A percentile compares a stretch with the other conserved stretches of the same genome.
These are phyloP conservation scores for Fibroporia radiculosa DNA, from an alignment of 768 basidiomycete genomes.

Conservation along the genomic window DNA sequence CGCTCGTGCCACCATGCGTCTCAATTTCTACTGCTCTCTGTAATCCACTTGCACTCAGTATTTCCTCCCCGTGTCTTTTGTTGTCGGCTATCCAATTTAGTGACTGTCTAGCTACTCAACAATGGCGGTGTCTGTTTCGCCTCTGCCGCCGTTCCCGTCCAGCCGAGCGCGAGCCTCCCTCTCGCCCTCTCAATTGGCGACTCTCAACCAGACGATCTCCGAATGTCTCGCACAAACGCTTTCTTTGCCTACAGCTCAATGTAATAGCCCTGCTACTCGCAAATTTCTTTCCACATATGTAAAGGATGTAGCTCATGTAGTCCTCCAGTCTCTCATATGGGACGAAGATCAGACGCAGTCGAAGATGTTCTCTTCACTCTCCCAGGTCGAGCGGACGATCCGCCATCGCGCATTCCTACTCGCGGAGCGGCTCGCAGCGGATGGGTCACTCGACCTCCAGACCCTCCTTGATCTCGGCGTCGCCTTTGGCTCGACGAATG, in stretches of 20 bases:
- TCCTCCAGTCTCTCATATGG: conserved; percentile 57
- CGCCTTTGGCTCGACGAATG: conserved; percentile 39
- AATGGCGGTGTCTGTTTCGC: conserved; percentile 22
- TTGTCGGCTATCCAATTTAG: not conserved
- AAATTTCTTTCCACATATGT: conserved; percentile 52
- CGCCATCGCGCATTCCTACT: conserved; percentile 43
- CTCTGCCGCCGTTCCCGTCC: conserved; percentile 53
- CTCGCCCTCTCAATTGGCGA: conserved; percentile 43
- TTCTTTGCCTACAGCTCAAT: conserved; percentile 39
- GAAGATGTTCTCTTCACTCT: conserved; percentile 10
- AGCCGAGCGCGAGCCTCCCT: conserved; percentile 37
- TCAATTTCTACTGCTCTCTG: too few species aligned
- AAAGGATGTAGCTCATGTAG: conserved; percentile 44
- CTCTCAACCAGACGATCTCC: conserved; percentile 40
- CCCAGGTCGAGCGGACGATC: conserved; percentile 38
- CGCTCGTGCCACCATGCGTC: too few species aligned
- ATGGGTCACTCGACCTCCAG: conserved; percentile 37
- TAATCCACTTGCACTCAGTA: too few species aligned
- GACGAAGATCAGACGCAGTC: conserved; percentile 14
- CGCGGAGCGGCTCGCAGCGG: conserved; percentile 43
- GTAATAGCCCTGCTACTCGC: conserved; percentile 35
- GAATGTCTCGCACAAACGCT: conserved; percentile 40
- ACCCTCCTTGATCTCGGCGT: conserved; percentile 59
- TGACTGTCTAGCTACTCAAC: not conserved
- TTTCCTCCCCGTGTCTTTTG: too few species aligned